A percentile compares a stretch with the other conserved stretches of the same genome.
These are phyloP conservation scores for Stagonosporopsis cucurbitacearum DNA, from an alignment of 2,329 filamentous ascomycete species.

Conservation along the genomic window DNA sequence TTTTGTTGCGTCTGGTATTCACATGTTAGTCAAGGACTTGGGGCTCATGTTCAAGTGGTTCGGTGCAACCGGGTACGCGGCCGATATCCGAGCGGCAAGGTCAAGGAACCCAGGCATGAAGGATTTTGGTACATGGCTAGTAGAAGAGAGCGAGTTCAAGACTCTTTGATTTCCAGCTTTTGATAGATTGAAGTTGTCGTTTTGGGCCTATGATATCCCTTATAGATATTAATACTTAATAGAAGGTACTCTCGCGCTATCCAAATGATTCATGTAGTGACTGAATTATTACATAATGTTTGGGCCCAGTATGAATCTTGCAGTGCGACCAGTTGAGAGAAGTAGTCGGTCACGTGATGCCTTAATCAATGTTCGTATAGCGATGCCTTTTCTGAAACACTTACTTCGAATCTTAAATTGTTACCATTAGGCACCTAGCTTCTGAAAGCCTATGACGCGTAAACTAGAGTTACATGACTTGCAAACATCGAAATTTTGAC, in stretches of 20 bases:
- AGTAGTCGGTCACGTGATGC: too few species aligned
- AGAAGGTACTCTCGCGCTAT: too few species aligned
- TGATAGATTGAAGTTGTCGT: too few species aligned
- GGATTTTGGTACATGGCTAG: constrained; percentile 54
- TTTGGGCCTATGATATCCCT: not conserved
- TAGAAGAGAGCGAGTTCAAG: constrained; percentile 49
- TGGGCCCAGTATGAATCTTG: not conserved
- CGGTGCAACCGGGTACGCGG: constrained; percentile 50
- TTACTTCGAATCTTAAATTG: too few species aligned
- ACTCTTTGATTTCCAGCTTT: constrained; percentile 35
- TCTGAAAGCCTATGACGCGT: too few species aligned
- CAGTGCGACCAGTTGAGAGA: not conserved
- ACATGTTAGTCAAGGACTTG: constrained; percentile 48
- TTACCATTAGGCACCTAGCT: too few species aligned
- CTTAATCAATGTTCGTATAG: not conserved
- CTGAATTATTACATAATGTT: not conserved
- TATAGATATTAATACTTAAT: not conserved
- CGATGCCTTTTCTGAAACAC: too few species aligned
- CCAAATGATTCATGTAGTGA: too few species aligned
- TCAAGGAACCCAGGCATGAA: constrained; percentile 53
- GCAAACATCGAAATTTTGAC: too few species aligned
- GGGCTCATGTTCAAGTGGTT: constrained; percentile 59
- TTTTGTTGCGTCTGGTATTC: constrained; percentile 38
- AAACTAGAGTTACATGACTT: not conserved
- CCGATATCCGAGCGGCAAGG: constrained; percentile 51